Base-by-base conservation (phyloP, 441 rosid species). In the Erysimum pusillum region DNA sequence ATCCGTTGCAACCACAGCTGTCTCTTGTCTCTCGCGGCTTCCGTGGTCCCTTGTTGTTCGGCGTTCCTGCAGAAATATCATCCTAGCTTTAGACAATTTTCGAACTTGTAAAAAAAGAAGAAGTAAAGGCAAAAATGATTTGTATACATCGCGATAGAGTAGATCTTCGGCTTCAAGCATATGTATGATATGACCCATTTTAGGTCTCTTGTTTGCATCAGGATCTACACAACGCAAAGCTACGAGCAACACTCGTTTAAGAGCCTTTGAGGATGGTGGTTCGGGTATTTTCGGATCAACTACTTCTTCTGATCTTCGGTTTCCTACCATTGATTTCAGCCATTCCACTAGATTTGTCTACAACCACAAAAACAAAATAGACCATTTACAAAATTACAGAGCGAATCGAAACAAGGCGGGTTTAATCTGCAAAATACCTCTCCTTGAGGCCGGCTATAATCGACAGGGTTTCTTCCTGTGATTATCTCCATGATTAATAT, bases 221-320 rank as follows among this genome's bases (percentile, higher is more conserved):
- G 99, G 98, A 78, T 95, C 99, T 38, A 95, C 98, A 64, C 99
- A 95, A 72, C 92, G 86, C 59, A 92, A 86, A 71, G 99, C 98
- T 22, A 95, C 98, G 59, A 95, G 83, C 56, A 95, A 80, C 60
- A 82, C 84, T 14, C 99, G 94, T 81, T 95, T 93, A 58, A 95
- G 88, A 32, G 96, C 99, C 74, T 95, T 95, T 31, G 99, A 87
- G 57, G 95, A 82, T 71, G 97, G 98, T 88, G 88, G 83, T 64
- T 90, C 87, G 2, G 91, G 87, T 80, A 95, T 61, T 85, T 95
- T 95, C 1, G 98, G 96, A 81, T 95, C 99, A 35, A 95, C 88
- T 28, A 92, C 92, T 80, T 90, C 93, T 82, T 92, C 97, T 9
- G 92, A 87, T 82, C 88, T 95, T 74, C 99, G 78, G 79, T 84